Evolutionary conservation across 148 eudicot genomes (phyloP).

Genomic region (Cornus controversa): DNA sequence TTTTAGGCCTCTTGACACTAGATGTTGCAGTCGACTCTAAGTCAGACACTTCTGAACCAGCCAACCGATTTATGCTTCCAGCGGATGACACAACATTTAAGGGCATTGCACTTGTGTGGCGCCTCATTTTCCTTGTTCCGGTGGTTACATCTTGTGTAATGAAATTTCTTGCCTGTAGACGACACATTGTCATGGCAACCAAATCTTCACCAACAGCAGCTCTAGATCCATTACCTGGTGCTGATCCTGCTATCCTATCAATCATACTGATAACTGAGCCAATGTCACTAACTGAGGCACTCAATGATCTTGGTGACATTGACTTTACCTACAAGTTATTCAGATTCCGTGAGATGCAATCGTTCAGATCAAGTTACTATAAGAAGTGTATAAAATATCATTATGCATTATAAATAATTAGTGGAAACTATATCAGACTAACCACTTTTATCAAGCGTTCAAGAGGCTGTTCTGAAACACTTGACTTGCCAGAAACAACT

Average conservation of each 20-base stretch:
- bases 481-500: slow-evolving; percentile 65
- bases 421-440: slow-evolving; percentile 17
- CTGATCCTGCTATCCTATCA: slow-evolving; percentile 95
- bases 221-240: slow-evolving; percentile 96
- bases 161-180: slow-evolving; percentile 82
- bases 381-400: background rate
- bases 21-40: slow-evolving; percentile 90
- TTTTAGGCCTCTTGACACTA: slow-evolving; percentile 55
- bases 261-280: slow-evolving; percentile 91
- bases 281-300: slow-evolving; percentile 74
- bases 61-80: slow-evolving; percentile 67
- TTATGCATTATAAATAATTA: background rate
- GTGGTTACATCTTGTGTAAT: slow-evolving; percentile 69
- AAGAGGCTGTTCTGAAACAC: slow-evolving; percentile 75
- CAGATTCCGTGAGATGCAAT: background rate
- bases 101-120: slow-evolving; percentile 83
- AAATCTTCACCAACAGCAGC: slow-evolving; percentile 98
- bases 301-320: slow-evolving; percentile 65
- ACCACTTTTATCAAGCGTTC: slow-evolving; percentile 88
- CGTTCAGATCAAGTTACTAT: slow-evolving; percentile 2
- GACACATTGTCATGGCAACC: slow-evolving; percentile 98
- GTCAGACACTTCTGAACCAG: slow-evolving; percentile 60
- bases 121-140: slow-evolving; percentile 84
- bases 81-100: slow-evolving; percentile 67
- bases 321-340: slow-evolving; percentile 63